These are phyloP conservation scores for Platanthera zijinensis DNA, from an alignment of 106 monocot genomes.

Conservation along the genomic window DNA sequence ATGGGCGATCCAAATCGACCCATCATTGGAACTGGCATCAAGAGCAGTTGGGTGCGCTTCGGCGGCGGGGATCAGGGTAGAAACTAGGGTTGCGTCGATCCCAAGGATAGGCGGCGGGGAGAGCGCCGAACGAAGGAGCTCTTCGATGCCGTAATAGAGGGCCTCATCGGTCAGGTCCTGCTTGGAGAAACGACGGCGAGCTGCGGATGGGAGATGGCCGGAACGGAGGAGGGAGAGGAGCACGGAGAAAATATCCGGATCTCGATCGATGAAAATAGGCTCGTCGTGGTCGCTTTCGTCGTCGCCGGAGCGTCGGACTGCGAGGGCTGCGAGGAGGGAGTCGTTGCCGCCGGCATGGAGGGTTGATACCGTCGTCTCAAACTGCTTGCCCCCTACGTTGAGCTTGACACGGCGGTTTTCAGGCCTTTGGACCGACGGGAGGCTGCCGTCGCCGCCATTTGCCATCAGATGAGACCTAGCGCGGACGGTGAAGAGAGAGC, in stretches of 20 bases:
- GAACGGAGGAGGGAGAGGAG: constrained; percentile 77
- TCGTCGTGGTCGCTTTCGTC: not conserved
- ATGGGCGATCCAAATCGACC: constrained; percentile 83
- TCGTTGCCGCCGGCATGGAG: constrained; percentile 46
- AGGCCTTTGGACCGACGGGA: not conserved
- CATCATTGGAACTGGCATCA: constrained; percentile 33
- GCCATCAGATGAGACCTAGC: not conserved
- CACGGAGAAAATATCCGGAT: constrained; percentile 68
- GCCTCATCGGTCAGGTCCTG: constrained; percentile 64
- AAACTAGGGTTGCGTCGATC: constrained; percentile 46
- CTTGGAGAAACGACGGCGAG: constrained; percentile 38
- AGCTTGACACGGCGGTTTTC: constrained; percentile 27
- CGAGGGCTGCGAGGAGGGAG: constrained; percentile 52
- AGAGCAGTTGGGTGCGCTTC: constrained; percentile 47
- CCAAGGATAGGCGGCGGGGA: constrained; percentile 71
- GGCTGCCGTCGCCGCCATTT: not conserved
- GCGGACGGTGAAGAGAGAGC: not conserved
- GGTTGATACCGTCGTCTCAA: constrained; percentile 61
- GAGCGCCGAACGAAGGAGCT: constrained; percentile 45
- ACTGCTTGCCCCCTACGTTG: constrained; percentile 79
- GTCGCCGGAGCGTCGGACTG: not conserved
- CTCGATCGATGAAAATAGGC: constrained; percentile 72
- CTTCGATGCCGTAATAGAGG: constrained; percentile 66
- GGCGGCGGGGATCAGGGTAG: constrained; percentile 50
- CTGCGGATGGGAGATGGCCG: constrained; percentile 41